phyloP scores from a whole-genome alignment of 2,329 filamentous ascomycete genomes.

The Colletotrichum tamarilloi region DNA sequence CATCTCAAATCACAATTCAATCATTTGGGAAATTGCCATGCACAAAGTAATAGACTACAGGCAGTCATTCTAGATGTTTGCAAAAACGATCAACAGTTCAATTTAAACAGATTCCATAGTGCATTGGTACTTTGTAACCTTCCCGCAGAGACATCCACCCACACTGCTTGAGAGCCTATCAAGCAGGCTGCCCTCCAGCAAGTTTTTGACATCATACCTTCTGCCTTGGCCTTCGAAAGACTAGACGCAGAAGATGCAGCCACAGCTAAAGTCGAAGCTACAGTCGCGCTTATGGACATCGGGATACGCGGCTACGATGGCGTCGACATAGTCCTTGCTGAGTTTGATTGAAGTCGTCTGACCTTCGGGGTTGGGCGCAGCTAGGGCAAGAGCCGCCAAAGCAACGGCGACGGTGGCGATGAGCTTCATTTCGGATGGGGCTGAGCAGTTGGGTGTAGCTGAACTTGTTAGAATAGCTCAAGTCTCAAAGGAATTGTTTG shows the following conservation, averaged over 20 bases:
- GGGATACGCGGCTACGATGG: conserved; percentile 1
- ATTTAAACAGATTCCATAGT: no score
- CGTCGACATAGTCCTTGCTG: conserved; percentile 1
- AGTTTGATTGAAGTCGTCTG: background rate
- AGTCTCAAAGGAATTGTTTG: no score
- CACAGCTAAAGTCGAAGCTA: conserved; percentile 8
- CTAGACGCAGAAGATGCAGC: conserved; percentile 3
- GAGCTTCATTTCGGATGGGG: background rate
- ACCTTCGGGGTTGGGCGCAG: background rate
- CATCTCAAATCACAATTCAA: no score
- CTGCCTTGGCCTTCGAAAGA: no score
- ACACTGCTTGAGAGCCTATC: no score
- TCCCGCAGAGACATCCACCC: no score
- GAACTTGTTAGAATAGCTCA: background rate
- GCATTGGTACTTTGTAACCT: no score
- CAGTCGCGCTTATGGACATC: background rate
- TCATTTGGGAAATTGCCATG: no score
- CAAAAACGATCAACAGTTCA: no score
- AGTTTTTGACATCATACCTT: background rate
- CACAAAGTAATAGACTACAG: no score
- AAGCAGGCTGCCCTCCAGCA: background rate
- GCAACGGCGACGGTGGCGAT: background rate
- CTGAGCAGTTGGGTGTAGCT: background rate
- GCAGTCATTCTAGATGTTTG: no score
- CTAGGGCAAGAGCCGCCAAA: background rate